Conservation (phyloP, 208 protist species). For the Trypanosomatidae sp. region DNA sequence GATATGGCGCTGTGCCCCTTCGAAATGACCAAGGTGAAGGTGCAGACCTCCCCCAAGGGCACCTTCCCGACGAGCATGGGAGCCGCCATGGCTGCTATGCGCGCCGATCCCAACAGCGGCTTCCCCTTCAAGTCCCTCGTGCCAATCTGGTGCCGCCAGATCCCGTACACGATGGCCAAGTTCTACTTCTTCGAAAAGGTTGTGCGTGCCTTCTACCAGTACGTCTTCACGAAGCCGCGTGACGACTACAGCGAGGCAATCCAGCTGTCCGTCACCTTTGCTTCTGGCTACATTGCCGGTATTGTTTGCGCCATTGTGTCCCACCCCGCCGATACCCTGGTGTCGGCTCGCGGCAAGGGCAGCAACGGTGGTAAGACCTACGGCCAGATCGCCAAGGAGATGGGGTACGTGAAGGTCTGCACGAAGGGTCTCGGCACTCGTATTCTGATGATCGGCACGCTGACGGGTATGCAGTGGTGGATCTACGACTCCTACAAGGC, state of each 20-base stretch:
- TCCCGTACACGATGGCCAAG: constrained; percentile 97
- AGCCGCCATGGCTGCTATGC: constrained; percentile 72
- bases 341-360: constrained; percentile 92
- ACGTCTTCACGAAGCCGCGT: constrained; percentile 87
- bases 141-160: constrained; percentile 93
- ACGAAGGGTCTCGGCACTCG: constrained; percentile 91
- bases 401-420: constrained; percentile 83
- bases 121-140: constrained; percentile 91
- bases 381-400: constrained; percentile 85
- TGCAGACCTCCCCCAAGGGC: constrained; percentile 87
- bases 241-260: constrained; percentile 86
- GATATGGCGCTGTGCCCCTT: constrained; percentile 95
- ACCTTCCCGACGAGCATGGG: constrained; percentile 78
- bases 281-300: constrained; percentile 94
- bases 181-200: constrained; percentile 93
- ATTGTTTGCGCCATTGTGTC: constrained; percentile 95
- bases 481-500: constrained; percentile 90
- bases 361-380: constrained; percentile 77
- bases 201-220: constrained; percentile 85
- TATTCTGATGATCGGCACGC: constrained; percentile 97
- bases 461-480: constrained; percentile 96
- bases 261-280: constrained; percentile 92
- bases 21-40: constrained; percentile 94
- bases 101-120: constrained; percentile 58
- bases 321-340: constrained; percentile 95